phyloP scores from a whole-genome alignment of 192 early-diverging fungal species.

The Backusella macrospora region DNA sequence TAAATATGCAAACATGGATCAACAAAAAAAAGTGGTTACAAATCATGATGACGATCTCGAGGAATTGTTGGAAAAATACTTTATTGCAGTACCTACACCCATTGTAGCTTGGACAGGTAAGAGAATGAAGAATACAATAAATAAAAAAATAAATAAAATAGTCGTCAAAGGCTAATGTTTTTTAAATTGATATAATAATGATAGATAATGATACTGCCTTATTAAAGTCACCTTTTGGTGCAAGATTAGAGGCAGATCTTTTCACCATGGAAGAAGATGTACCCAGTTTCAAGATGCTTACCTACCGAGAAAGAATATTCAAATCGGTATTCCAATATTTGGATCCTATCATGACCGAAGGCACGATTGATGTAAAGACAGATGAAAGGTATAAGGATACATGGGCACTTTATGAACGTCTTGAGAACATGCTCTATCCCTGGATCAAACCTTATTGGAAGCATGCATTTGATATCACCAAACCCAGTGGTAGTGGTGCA shows the following conservation, averaged over 20 bases:
- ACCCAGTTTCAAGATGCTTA: conserved; percentile 43
- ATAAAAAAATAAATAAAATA: not conserved
- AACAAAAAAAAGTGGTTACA: not conserved
- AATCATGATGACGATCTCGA: not conserved
- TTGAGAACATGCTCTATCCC: conserved; percentile 45
- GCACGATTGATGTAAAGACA: not conserved
- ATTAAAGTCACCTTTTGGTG: conserved; percentile 39
- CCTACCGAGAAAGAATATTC: conserved; percentile 42
- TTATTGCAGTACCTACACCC: conserved; percentile 47
- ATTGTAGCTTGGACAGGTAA: conserved; percentile 44
- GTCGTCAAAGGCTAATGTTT: not conserved
- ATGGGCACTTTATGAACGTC: conserved; percentile 36
- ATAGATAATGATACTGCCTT: conserved; percentile 38
- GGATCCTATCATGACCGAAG: conserved; percentile 41
- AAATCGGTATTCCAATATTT: conserved; percentile 50
- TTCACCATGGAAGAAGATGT: conserved; percentile 28
- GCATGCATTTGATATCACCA: conserved; percentile 43
- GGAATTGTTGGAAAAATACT: conserved; percentile 34
- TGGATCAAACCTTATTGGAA: conserved; percentile 42
- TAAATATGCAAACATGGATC: not conserved
- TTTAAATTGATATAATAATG: not conserved
- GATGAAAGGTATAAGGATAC: conserved; percentile 1
- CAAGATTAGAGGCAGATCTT: conserved; percentile 32
- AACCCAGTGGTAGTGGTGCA: conserved; percentile 18
- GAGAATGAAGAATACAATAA: not conserved